A percentile compares a stretch with the other conserved stretches of the same genome.
Conservation (phyloP, 2,329 filamentous ascomycete genomes). For the Fusarium sp. region DNA sequence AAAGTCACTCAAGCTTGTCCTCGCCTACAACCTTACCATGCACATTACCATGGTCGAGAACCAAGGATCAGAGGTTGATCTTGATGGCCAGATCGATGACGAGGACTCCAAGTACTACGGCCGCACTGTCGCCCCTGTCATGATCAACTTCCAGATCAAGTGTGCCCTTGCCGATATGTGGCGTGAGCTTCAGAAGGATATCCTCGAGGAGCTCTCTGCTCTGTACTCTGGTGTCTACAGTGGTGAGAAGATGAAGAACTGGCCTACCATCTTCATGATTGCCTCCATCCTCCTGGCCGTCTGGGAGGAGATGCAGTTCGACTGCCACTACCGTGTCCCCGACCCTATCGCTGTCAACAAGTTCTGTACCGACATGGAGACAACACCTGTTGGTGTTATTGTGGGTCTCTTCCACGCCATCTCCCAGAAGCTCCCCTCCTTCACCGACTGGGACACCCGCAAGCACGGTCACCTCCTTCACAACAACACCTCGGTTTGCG, state of each 20-base stretch:
- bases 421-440: slow-evolving; percentile 92
- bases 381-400: slow-evolving; percentile 93
- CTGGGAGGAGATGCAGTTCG: slow-evolving; percentile 99
- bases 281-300: slow-evolving; percentile 92
- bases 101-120: slow-evolving; percentile 88
- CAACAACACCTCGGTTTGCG: slow-evolving; percentile 92
- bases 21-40: slow-evolving; percentile 95
- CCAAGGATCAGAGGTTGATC: slow-evolving; percentile 80
- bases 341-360: slow-evolving; percentile 88
- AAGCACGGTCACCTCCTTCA: slow-evolving; percentile 92
- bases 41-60: slow-evolving; percentile 96
- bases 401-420: slow-evolving; percentile 98
- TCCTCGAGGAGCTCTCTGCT: slow-evolving; percentile 90
- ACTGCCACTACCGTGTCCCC: slow-evolving; percentile 94
- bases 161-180: slow-evolving; percentile 97
- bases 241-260: slow-evolving; percentile 97
- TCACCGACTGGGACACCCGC: slow-evolving; percentile 93
- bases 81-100: slow-evolving; percentile 88
- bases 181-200: slow-evolving; percentile 96
- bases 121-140: slow-evolving; percentile 92
- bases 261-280: slow-evolving; percentile 98
- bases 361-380: slow-evolving; percentile 98
- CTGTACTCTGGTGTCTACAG: slow-evolving; percentile 99
- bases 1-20: slow-evolving; percentile 93
- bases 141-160: slow-evolving; percentile 99